Conservation (phyloP, 768 basidiomycete genomes). For the Pleurotus sapidus region DNA sequence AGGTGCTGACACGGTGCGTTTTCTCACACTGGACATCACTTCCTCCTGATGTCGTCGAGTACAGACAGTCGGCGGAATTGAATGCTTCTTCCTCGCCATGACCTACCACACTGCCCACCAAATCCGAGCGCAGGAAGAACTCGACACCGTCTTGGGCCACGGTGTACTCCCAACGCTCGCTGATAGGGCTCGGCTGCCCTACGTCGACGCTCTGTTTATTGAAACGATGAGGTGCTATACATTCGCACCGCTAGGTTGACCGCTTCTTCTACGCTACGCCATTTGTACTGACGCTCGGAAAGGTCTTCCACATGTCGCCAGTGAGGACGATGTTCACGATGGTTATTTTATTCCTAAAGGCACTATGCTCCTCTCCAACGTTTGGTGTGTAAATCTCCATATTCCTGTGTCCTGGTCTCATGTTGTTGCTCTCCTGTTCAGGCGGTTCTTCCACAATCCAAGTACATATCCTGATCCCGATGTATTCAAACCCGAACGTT, state of each 20-base stretch:
- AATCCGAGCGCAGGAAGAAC: slow-evolving; percentile 59
- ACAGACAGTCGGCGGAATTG: slow-evolving; percentile 60
- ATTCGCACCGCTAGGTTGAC: slow-evolving; percentile 39
- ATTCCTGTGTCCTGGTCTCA: neutral
- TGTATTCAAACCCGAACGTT: slow-evolving; percentile 7
- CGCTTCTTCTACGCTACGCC: no score
- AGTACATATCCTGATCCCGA: slow-evolving; percentile 27
- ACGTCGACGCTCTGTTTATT: slow-evolving; percentile 57
- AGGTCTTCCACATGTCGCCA: slow-evolving; percentile 52
- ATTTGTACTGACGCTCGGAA: no score
- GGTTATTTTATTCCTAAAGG: slow-evolving; percentile 9
- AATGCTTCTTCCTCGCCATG: slow-evolving; percentile 63
- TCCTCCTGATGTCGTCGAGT: slow-evolving; percentile 4
- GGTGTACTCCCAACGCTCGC: slow-evolving; percentile 59
- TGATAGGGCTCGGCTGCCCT: slow-evolving; percentile 58
- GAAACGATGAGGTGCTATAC: slow-evolving; percentile 55
- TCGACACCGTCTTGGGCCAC: slow-evolving; percentile 55
- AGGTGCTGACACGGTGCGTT: slow-evolving; percentile 55
- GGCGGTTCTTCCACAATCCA: slow-evolving; percentile 56
- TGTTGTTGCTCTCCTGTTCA: slow-evolving; percentile 8
- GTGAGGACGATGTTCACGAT: slow-evolving; percentile 37
- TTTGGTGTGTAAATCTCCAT: neutral
- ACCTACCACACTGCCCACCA: slow-evolving; percentile 51
- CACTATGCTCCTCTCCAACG: slow-evolving; percentile 6
- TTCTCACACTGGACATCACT: neutral